Conservation (phyloP, 192 early-diverging fungal species). For the Funneliformis mosseae region DNA sequence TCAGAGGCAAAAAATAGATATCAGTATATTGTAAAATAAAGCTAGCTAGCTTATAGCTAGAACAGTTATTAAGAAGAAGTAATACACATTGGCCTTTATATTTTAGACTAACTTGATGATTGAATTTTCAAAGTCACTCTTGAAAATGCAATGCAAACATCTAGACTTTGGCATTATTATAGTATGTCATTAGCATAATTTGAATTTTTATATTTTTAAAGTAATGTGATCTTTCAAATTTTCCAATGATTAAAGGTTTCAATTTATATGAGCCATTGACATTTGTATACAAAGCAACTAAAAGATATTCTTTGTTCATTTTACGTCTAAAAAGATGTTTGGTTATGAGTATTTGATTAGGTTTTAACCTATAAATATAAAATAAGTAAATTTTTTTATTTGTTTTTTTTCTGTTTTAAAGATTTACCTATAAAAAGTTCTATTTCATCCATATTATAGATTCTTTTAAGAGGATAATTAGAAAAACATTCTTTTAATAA, state of each 20-base stretch:
- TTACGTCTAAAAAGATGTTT: background rate
- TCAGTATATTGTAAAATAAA: background rate
- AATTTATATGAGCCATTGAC: background rate
- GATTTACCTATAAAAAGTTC: slow-evolving; percentile 29
- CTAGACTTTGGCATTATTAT: slow-evolving; percentile 5
- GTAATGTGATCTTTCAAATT: background rate
- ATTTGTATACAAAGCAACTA: background rate
- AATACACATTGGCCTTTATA: background rate
- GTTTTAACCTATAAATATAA: slow-evolving; percentile 1
- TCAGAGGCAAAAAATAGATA: background rate
- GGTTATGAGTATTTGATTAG: background rate
- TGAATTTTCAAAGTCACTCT: background rate
- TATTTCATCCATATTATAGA: slow-evolving; percentile 33
- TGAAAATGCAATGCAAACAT: background rate
- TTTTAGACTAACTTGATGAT: background rate
- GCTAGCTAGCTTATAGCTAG: background rate
- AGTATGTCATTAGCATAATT: slow-evolving; percentile 4
- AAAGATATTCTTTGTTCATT: slow-evolving; percentile 13
- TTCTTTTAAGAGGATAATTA: slow-evolving; percentile 26
- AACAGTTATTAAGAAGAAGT: background rate
- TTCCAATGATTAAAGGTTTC: background rate
- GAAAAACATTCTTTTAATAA: slow-evolving; percentile 1
- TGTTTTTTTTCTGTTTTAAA: background rate
- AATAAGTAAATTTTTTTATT: background rate
- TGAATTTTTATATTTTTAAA: slow-evolving; percentile 9